Conservation (phyloP, 2,329 filamentous ascomycete genomes). For the Sporothrix inflata region DNA sequence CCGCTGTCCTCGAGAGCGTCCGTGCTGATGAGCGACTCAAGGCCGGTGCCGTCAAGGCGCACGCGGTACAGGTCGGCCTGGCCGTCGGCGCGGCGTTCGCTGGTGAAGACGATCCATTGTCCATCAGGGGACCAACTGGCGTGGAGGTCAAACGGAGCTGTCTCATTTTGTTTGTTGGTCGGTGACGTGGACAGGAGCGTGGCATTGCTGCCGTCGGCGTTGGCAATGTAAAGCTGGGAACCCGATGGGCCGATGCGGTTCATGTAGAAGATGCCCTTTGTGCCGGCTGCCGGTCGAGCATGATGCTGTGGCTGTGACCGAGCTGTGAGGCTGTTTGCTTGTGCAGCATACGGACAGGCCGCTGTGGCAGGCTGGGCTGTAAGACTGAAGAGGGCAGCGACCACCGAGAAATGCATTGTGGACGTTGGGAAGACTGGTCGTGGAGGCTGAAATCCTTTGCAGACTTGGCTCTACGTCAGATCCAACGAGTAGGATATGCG, state of each 20-base stretch:
- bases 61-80: slow-evolving; percentile 10
- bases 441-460: not conserved
- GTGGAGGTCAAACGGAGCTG: slow-evolving; percentile 1
- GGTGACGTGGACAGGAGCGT: not conserved
- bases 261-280: slow-evolving; percentile 14
- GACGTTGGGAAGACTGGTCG: not conserved
- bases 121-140: slow-evolving; percentile 15
- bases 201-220: slow-evolving; percentile 8
- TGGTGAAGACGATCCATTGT: slow-evolving; percentile 16
- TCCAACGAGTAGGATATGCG: not conserved
- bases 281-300: not conserved
- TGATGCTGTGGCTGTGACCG: not conserved
- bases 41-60: not conserved
- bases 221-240: slow-evolving; percentile 12
- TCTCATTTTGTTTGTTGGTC: not conserved
- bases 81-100: slow-evolving; percentile 7
- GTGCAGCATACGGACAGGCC: not conserved
- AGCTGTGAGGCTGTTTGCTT: not conserved
- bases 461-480: not conserved
- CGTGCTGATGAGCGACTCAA: not conserved
- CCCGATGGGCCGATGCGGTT: slow-evolving; percentile 5
- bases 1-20: not conserved
- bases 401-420: not conserved
- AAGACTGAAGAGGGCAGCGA: not conserved
- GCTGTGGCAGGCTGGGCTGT: not conserved